Evolutionary conservation across 2,329 filamentous ascomycete species (phyloP), one percentile per base, ranked within the genome.

Genomic region (Fusarium siculi): DNA sequence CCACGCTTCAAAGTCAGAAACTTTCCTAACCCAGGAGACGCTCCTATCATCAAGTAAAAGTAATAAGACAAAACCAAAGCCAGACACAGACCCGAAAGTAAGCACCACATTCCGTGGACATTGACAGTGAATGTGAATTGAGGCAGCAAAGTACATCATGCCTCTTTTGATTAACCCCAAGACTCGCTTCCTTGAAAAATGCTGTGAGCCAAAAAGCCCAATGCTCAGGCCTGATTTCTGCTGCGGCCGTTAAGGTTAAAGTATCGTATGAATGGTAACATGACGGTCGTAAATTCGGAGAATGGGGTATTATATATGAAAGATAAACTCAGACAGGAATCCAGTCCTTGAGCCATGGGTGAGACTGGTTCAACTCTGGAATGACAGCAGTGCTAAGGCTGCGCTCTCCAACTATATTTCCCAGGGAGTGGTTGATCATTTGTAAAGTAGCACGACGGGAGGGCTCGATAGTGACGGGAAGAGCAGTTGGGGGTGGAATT

Each of bases 311-410:
- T 44, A 53, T 54, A 46, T 9, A 43, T 56, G 28, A 62, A 62
- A 59, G 18, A 32, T 7, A 34, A 21, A 50, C 49, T 74, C 63
- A 77, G 42, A 61, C 62, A 42, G 71, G 75, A 18, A 46, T 70
- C 76, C 76, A 78, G 32, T 69, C 66, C 30, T 75, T 65, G 32
- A 78, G 69, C 76, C 76, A 78, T 15, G 76, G 74, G 43, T 78
- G 76, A 25, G 67, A 62, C 18, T 68, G 58, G 36, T 66, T 70
- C 18, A 78, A 36, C 8, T 65, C 68, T 5, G 69, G 71, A 47
- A 78, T 70, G n/a, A 76, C 68, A 23, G 67, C 76, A 39, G 72
- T 77, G 44, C 73, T 73, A 42, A 75, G 63, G 57, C 74, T 78
- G 25, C 76, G 76, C 46, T 78, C 76, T 14, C 76, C 76, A 32